A percentile compares a stretch with the other conserved stretches of the same genome.
Conservation (phyloP, 2,329 filamentous ascomycete genomes). For the Ciborinia camelliae region DNA sequence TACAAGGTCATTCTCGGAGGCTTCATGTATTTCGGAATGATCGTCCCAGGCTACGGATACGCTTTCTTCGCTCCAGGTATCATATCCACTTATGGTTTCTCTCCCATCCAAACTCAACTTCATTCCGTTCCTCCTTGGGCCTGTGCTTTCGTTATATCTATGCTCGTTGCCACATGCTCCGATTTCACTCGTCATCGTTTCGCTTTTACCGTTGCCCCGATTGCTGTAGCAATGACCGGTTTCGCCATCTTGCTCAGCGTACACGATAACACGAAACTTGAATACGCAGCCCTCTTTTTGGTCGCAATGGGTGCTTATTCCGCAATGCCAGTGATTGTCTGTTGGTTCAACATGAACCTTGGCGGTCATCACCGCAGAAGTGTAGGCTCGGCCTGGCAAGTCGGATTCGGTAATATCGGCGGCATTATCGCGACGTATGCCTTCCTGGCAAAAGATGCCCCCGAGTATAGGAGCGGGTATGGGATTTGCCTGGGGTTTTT, state of each 20-base stretch:
- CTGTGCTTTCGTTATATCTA: conserved; percentile 73
- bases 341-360: conserved; percentile 80
- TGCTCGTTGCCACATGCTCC: conserved; percentile 68
- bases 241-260: conserved; percentile 72
- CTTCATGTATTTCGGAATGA: conserved; percentile 77
- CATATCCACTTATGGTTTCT: conserved; percentile 63
- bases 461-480: conserved; percentile 69
- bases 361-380: conserved; percentile 68
- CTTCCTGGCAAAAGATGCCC: conserved; percentile 64
- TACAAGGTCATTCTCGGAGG: conserved; percentile 70
- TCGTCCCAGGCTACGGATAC: conserved; percentile 74
- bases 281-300: conserved; percentile 81
- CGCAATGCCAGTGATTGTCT: conserved; percentile 85
- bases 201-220: conserved; percentile 65
- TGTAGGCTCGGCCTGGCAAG: conserved; percentile 71
- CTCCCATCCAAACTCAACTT: conserved; percentile 49
- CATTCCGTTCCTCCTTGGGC: conserved; percentile 59
- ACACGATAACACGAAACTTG: conserved; percentile 61
- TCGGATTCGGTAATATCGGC: conserved; percentile 76
- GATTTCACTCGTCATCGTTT: conserved; percentile 73
- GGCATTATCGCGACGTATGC: conserved; percentile 74
- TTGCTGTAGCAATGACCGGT: conserved; percentile 66
- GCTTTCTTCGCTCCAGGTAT: conserved; percentile 75
- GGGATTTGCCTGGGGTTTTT: conserved; percentile 73
- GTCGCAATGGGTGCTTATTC: conserved; percentile 76